phyloP scores from a whole-genome alignment of 2,329 filamentous ascomycete species.

The Metarhizium humberi region DNA sequence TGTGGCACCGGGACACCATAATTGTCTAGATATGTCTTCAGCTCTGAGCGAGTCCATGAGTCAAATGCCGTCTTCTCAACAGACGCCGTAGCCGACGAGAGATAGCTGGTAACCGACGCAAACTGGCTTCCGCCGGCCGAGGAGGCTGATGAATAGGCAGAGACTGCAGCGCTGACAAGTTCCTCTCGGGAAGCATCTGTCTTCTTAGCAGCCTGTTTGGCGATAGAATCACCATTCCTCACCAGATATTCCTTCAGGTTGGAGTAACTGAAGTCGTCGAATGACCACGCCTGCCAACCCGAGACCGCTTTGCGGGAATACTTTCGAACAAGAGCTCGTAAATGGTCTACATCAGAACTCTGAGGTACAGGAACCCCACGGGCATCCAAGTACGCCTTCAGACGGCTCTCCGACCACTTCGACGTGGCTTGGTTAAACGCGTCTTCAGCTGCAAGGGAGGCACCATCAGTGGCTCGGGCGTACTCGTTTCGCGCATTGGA shows the following conservation, averaged over 20 bases:
- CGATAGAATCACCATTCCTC: conserved; percentile 42
- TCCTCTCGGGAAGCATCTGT: conserved; percentile 63
- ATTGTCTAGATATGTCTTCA: conserved; percentile 72
- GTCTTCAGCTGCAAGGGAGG: conserved; percentile 50
- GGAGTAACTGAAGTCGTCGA: conserved; percentile 66
- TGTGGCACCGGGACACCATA: conserved; percentile 63
- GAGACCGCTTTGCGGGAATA: conserved; percentile 60
- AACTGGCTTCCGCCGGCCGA: conserved; percentile 46
- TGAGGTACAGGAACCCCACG: conserved; percentile 70
- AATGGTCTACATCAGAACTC: conserved; percentile 59
- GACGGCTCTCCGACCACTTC: conserved; percentile 64
- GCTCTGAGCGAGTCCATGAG: conserved; percentile 61
- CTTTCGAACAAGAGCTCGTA: conserved; percentile 65
- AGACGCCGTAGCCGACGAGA: conserved; percentile 54
- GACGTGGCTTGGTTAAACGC: conserved; percentile 54
- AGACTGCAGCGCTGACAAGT: conserved; percentile 55
- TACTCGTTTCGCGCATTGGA: conserved; percentile 68
- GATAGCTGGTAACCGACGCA: conserved; percentile 62
- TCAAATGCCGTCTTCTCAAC: conserved; percentile 62
- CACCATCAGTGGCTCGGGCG: conserved; percentile 65
- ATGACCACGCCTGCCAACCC: conserved; percentile 66
- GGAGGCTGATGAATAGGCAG: conserved; percentile 50
- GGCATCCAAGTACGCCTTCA: conserved; percentile 71
- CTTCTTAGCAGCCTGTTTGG: conserved; percentile 52
- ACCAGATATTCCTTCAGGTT: conserved; percentile 54